Base-by-base conservation (phyloP, 2,329 filamentous ascomycete genomes). In the Trichocomaceae sp. region DNA sequence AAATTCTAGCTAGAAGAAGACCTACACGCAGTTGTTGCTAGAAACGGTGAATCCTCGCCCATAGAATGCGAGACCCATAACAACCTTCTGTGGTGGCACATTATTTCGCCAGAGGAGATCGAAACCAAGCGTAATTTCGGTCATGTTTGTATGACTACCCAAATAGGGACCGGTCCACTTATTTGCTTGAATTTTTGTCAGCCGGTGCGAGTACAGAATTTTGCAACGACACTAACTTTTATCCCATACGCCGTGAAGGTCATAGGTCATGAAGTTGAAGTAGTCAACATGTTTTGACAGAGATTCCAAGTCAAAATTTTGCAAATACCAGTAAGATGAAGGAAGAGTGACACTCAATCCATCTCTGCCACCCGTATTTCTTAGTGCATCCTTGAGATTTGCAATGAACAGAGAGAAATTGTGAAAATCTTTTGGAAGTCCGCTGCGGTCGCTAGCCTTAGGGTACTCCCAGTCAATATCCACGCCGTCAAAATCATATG, bases 61-160 rank as follows among this genome's bases (percentile, higher is more conserved):
- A 33, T 69, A 68, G 46, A 60, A 69, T 2, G 59, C 67, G 12
- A 64, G 31, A 2, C 68, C 66, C 20, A 70, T 42, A n/a, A 13
- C 15, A 1, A 51, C 48, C 20, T 64, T 61, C 0, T 39, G 13
- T 3, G 67, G 58, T 6, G 62, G 56, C 9, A 69, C 53, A 8
- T 59, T 57, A 31, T 57, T 59, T 9, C 62, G 50, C 67, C 62
- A 70, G 6, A 66, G 55, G 5, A 66, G 54, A 37, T 66, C 59
- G 0, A 70, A 48, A 2, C 47, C 60, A 5, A 56, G 2, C 13
- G 66, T 53, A 35, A 72, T 70, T 47, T 70, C 67, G 0, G 68
- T 69, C 1, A 69, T 9, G 42, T 68, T 68, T 10, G 65, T 70
- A 41, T 69, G 65, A 1, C 62, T 41, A 1, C 50, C 37, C 15